Evolutionary conservation across 176 grass and related monocot species (phyloP), one percentile per base, ranked within the genome.

Genomic region (Eleusine coracana): DNA sequence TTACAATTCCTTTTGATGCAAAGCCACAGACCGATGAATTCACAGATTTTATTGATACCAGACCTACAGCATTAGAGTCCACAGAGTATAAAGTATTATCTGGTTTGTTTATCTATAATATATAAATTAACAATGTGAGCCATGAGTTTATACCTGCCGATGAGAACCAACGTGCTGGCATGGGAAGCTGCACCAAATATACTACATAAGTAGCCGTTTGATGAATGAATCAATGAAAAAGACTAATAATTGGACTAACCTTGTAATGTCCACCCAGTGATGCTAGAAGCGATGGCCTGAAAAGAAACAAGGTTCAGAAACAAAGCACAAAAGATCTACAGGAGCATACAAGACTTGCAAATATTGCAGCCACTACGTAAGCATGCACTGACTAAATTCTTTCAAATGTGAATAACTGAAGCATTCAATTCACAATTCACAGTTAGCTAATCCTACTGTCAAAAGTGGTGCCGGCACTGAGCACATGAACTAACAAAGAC

Each of bases 151-250:
- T 86, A 90, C 88, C 88, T 82, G 88, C 20, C 41, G 73, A 81
- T 38, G 87, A 90, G 74, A 90, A 86, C 84, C 88, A 86, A 68
- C 50, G 74, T 10, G 8, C 31, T 78, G 81, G 68, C 48, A 79
- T 0, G 5, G 74, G 64, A 71, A 83, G 31, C 88, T 86, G 83
- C 74, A 79, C 67, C n/a, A 62, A 48, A 59, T 46, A 83, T 73
- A 36, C 8, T 31, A 74, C 5, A 78, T 90, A 34, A 90, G 79
- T 29, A 62, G 7, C 41, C 50, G 27, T 29, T 46, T 40, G 6
- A 58, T 39, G 17, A 38, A 63, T 12, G 23, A 27, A 25, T 28
- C 59, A 28, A 62, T 28, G 12, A 63, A 70, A 61, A 23, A 31
- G 50, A 69, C 50, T 27, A 61, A 78, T 61, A 7, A 61, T 73